Evolutionary conservation across 345 rosid genomes (phyloP).

Genomic region (Durio zibethinus): DNA sequence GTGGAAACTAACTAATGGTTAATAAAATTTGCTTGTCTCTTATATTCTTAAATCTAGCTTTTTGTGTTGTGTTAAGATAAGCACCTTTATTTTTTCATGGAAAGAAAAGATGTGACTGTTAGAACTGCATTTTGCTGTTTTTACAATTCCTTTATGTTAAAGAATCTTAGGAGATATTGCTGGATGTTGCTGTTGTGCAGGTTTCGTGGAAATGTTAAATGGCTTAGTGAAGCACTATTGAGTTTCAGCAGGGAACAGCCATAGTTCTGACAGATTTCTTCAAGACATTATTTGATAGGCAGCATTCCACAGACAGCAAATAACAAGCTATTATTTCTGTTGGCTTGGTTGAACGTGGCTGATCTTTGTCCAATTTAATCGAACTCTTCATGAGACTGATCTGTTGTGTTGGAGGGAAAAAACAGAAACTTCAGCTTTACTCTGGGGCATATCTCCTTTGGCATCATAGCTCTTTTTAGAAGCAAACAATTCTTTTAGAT

Average conservation of each 20-base stretch:
- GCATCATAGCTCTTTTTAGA: slow-evolving; percentile 29
- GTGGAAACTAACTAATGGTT: background rate
- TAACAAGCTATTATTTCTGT: slow-evolving; percentile 17
- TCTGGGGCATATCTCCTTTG: slow-evolving; percentile 51
- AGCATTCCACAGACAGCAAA: slow-evolving; percentile 12
- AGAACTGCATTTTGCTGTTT: slow-evolving; percentile 8
- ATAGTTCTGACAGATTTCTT: slow-evolving; percentile 14
- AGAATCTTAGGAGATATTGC: background rate
- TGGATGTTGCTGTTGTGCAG: slow-evolving; percentile 36
- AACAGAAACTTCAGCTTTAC: slow-evolving; percentile 19
- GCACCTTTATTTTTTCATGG: background rate
- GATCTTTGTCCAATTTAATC: background rate
- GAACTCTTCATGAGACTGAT: slow-evolving; percentile 11
- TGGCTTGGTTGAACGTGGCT: slow-evolving; percentile 17
- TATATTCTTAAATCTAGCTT: background rate
- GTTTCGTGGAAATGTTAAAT: slow-evolving; percentile 32
- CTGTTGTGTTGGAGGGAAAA: slow-evolving; percentile 16
- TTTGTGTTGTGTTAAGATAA: background rate
- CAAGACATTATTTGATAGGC: background rate
- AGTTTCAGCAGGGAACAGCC: slow-evolving; percentile 6
- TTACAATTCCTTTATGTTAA: background rate
- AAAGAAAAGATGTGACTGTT: background rate
- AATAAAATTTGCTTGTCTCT: background rate
- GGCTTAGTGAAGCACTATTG: slow-evolving; percentile 31
- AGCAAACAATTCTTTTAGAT: slow-evolving; percentile 17